phyloP scores from a whole-genome alignment of 1,139 yeast genomes.

The Saccharomyces hybrid region DNA sequence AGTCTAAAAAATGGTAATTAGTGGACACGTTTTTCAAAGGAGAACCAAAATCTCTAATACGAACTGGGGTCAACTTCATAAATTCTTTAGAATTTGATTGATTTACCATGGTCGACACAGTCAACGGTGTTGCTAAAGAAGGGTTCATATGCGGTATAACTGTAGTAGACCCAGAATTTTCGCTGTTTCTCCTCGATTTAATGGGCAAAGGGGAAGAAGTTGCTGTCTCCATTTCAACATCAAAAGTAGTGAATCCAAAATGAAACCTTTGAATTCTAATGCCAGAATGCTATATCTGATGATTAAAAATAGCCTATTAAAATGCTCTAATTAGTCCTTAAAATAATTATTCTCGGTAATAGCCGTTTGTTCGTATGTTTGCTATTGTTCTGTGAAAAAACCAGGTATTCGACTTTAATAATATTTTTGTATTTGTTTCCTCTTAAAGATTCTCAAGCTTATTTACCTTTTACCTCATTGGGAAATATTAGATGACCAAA shows the following conservation, averaged over 20 bases:
- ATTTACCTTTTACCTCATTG: neutral
- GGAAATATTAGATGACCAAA: neutral
- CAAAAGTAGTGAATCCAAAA: neutral
- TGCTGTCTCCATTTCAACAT: neutral
- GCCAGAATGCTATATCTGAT: neutral
- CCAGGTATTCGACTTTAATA: neutral
- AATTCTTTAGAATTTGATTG: constrained; percentile 10
- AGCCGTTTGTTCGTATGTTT: neutral
- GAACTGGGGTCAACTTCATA: constrained; percentile 23
- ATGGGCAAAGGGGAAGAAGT: neutral
- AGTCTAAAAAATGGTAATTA: neutral
- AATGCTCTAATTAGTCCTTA: neutral
- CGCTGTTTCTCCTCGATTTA: neutral
- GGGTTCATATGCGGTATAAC: constrained; percentile 1
- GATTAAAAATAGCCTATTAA: neutral
- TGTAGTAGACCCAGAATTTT: constrained; percentile 1
- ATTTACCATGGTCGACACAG: constrained; percentile 3
- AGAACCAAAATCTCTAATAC: constrained; percentile 17
- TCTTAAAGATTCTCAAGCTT: neutral
- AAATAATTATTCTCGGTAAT: neutral
- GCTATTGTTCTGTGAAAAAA: neutral
- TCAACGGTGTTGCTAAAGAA: neutral
- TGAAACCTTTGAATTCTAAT: neutral
- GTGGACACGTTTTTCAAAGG: constrained; percentile 11
- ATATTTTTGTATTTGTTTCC: neutral